Evolutionary conservation across 2,329 filamentous ascomycete species (phyloP).

Genomic region (Knoxdaviesia capensis): DNA sequence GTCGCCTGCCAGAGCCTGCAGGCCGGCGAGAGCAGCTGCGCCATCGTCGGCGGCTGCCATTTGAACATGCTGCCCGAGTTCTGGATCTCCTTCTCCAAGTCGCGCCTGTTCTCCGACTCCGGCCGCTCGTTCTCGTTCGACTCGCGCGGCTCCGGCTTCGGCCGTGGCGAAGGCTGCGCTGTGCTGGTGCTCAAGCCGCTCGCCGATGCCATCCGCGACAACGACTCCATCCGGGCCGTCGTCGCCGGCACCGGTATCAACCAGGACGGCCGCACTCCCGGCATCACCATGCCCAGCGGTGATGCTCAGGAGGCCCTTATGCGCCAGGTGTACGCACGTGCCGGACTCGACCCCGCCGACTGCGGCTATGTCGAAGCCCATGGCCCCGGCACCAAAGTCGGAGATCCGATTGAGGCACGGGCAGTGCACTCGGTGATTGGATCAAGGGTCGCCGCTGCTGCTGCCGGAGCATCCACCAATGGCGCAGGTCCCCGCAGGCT

Average conservation of each 20-base stretch:
- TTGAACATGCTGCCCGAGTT: conserved; percentile 26
- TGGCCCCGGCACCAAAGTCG: conserved; percentile 33
- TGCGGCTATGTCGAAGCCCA: conserved; percentile 26
- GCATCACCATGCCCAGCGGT: conserved; percentile 34
- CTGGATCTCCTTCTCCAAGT: conserved; percentile 18
- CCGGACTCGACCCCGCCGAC: conserved; percentile 11
- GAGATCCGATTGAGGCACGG: conserved; percentile 33
- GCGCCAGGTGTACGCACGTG: conserved; percentile 13
- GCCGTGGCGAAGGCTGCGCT: conserved; percentile 36
- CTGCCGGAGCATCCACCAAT: no score
- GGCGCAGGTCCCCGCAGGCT: conserved; percentile 16
- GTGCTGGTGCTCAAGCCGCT: conserved; percentile 36
- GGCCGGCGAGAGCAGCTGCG: conserved; percentile 18
- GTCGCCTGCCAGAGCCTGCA: conserved; percentile 27
- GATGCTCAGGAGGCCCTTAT: conserved; percentile 24
- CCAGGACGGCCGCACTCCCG: conserved; percentile 33
- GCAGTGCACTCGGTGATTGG: conserved; percentile 16
- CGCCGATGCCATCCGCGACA: conserved; percentile 30
- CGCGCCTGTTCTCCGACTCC: conserved; percentile 11
- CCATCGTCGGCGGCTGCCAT: conserved; percentile 26
- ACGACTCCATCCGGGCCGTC: conserved; percentile 30
- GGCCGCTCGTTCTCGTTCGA: conserved; percentile 23
- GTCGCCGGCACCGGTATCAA: conserved; percentile 30
- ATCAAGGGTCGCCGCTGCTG: no score
- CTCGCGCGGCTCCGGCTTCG: conserved; percentile 26